Base-by-base conservation (phyloP, 768 basidiomycete genomes). In the Suillus lakei region DNA sequence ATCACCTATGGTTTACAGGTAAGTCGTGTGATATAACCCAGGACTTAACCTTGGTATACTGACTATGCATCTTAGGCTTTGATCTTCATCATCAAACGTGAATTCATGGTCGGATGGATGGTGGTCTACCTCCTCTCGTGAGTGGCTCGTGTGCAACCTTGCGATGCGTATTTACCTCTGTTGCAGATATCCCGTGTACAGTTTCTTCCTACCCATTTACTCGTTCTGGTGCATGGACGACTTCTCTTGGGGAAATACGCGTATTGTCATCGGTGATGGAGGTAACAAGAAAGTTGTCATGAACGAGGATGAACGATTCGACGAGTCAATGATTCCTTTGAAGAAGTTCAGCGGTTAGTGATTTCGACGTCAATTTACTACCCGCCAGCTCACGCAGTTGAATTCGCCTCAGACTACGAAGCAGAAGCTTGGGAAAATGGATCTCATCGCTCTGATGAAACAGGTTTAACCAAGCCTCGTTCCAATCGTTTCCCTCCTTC, bases 151-250 rank as follows among this genome's bases (percentile, higher is more conserved):
- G 10, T 43, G 0, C 21, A 7, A 53, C 12, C 44, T 39, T 39
- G 16, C 9, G 9, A 58, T 50, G 60, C 15, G 7, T 61, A 39
- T 64, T 69, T 50, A 76, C 43, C 46, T 46, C 39, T 54, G 8
- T 44, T 54, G 2, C 68, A 96, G 95, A 63, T 96, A 96, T 73
- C 96, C 96, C 16, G 81, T 98, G 23, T 97, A 95, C 85, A 92
- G 90, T 68, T 95, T 98, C 86, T 92, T 97, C 87, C 80, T 98
- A 6, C 96, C 96, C 0, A 77, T 98, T 23, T 98, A 98, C 76
- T 96, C 96, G 0, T 97, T 96, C 88, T 98, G 96, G 96, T 93
- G 93, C 71, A 96, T 97, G 95, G 96, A 97, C 73, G 96, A 98
- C 76, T 98, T 97, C 79, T 90, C 91, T 74, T 97, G 94, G 93